Evolutionary conservation across 2,329 filamentous ascomycete species (phyloP), one percentile per base, ranked within the genome.

Genomic region (Orbilia ellipsospora): DNA sequence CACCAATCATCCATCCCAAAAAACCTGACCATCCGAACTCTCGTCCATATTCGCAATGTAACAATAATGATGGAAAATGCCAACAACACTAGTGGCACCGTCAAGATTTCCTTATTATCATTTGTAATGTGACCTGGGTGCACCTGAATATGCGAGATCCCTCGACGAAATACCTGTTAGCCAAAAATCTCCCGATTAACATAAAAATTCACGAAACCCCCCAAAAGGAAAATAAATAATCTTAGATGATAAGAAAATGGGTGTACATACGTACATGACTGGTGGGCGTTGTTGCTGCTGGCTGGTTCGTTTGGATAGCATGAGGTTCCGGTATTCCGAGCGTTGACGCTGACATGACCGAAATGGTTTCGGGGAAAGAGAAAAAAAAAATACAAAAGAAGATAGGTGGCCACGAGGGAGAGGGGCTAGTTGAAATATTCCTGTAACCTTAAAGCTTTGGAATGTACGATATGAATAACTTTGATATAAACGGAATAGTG

Each of bases 221-320:
- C 20, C n/a, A 40, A 45, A 36, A 4, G 8, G 48, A 42, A 31
- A 62, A 8, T 59, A 50, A 44, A 16, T 8, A 12, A 18, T 20
- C 15, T 28, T 13, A 56, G 5, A 36, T 7, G 16, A 31, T 36
- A 36, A 10, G 31, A 36, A 36, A 36, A 2, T 6, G 16, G 56
- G 16, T 1, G 16, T 75, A 75, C 64, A 36, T 75, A 75, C 72
- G 64, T 75, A 75, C 72, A 75, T 75, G 72, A 63, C 65, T 64
- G 59, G 64, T 75, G 26, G 72, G 52, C 31, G 31, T 7, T 59
- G 72, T 68, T 28, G 72, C 57, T 60, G 72, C n/a, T 65, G 59
- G 52, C 16, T 65, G 20, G 20, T 51, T 40, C 15, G 64, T 56
- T 61, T 56, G 64, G 57, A 56, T 69, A 12, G 50, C 59, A 69